Base-by-base conservation (phyloP, 2,329 filamentous ascomycete species). In the Teratosphaeria destructans region DNA sequence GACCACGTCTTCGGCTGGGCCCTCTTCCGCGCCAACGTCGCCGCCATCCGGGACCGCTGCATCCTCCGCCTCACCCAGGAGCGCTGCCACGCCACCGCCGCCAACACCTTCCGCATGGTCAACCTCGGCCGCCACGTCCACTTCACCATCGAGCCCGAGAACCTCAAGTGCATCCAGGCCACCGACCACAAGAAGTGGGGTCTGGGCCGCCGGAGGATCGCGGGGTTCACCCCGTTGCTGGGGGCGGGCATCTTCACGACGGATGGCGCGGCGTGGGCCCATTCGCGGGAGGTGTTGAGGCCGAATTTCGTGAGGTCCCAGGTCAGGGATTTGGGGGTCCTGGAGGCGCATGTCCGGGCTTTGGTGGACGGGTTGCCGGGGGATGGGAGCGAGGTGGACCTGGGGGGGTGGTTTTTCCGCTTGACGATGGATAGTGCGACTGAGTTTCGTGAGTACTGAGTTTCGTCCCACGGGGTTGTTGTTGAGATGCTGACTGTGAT, bases 401-500 rank as follows among this genome's bases (percentile, higher is more conserved):
- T 88, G 32, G 82, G 84, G 65, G 78, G 81, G 11, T 72, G 86
- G 8, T 85, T 88, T 67, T 87, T 87, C 67, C 78, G 80, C 39
- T 39, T 87, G 67, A 87, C 85, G 0, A 77, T 89, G 19, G 85
- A 89, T 62, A 82, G 83, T 0, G 83, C 85, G 0, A 88, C 85
- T 0, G 83, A 86, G 54, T 87, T 89, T 63, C 73, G 43, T 49
- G 43, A 49, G 43, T 49, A 3, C 16, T 49, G 43, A 49, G 6
- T 19, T 19, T 49, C 3, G 4, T 16, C 8, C 37, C 8, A 16
- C 16, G 16, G 8, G 12, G 12, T 14, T 43, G 37, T 43, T 5
- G 5, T 14, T 16, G 16, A n/a, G 11, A 16, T 16, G 16, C 37
- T 49, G 5, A 49, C 43, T 19, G 16, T 49, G 16, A 49, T 23